Base-by-base conservation (phyloP, 2,329 filamentous ascomycete species). In the Exophiala oligosperma region DNA sequence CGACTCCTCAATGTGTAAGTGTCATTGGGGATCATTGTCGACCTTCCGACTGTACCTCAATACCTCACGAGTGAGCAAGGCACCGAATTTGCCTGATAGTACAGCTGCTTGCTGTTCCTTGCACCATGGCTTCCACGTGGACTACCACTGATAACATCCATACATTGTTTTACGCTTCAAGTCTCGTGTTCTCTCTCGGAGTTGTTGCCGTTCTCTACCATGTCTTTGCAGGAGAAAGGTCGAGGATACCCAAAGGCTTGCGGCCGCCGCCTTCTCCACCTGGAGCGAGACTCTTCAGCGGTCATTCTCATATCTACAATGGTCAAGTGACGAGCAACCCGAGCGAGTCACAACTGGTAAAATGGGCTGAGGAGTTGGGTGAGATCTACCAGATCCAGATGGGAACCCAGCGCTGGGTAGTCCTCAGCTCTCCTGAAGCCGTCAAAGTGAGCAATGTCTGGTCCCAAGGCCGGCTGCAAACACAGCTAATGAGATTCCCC, bases 331-430 rank as follows among this genome's bases (percentile, higher is more conserved):
- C 38, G 8, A 51, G 26, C 54, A 56, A 56, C 35, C 54, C 54
- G 2, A 56, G 47, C 38, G 47, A 52, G 48, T 46, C 54, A 26
- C 58, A 63, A 26, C 56, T 63, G 4, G 50, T 52, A 8, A 61
- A 57, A 56, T 63, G 61, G 61, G 59, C 59, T 1, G 44, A 59
- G n/a, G 55, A 63, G 50, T 49, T 52, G 24, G 61, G 61, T 11
- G 59, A 61, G 11, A 61, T 61, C 40, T 63, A 63, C 44, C 54
- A 53, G 23, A 40, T 63, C 9, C 52, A 38, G 49, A 38, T 59
- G 46, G 61, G 61, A 48, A 61, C 47, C 21, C 52, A 63, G 49
- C 51, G 55, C 14, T 56, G 54, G 54, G 48, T 57, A 2, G 40
- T 57, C 12, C 28, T 57, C 12, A 48, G 49, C 29, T 57, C 49